Evolutionary conservation across 495 filamentous ascomycete genomes (phyloP).

Genomic region (Chaetomium tenue): DNA sequence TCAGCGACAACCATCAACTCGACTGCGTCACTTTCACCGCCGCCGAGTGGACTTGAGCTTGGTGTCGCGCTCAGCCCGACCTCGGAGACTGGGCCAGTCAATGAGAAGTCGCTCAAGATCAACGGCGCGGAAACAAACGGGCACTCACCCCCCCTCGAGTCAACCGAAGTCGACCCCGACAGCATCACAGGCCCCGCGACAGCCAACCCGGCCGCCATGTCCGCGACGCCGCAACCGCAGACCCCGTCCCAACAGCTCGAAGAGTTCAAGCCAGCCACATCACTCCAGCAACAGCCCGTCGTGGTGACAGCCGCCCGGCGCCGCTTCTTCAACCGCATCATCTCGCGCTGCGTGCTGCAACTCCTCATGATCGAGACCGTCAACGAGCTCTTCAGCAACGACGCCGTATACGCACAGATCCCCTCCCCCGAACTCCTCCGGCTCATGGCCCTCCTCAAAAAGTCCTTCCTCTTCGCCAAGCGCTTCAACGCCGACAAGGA

Average conservation of each 20-base stretch:
- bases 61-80: conserved; percentile 43
- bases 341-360: conserved; percentile 97
- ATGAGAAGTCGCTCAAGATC: conserved; percentile 60
- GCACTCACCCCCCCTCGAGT: conserved; percentile 22
- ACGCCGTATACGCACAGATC: conserved; percentile 90
- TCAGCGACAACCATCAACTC: conserved; percentile 68
- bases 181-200: conserved; percentile 19
- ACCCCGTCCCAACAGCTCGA: conserved; percentile 62
- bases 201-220: conserved; percentile 24
- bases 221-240: conserved; percentile 26
- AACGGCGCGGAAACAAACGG: conserved; percentile 53
- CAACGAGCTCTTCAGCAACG: conserved; percentile 96
- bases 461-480: conserved; percentile 91
- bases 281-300: conserved; percentile 78
- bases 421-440: conserved; percentile 84
- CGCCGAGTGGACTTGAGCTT: conserved; percentile 47
- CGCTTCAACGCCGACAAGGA: conserved; percentile 98
- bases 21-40: conserved; percentile 45
- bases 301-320: conserved; percentile 88
- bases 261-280: conserved; percentile 76
- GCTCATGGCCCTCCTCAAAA: conserved; percentile 89
- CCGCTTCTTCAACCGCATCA: conserved; percentile 99
- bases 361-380: conserved; percentile 99
- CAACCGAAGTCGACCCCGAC: conserved; percentile 35
- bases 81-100: conserved; percentile 39